Evolutionary conservation across 148 eudicot species (phyloP).

Genomic region (Silene conica): DNA sequence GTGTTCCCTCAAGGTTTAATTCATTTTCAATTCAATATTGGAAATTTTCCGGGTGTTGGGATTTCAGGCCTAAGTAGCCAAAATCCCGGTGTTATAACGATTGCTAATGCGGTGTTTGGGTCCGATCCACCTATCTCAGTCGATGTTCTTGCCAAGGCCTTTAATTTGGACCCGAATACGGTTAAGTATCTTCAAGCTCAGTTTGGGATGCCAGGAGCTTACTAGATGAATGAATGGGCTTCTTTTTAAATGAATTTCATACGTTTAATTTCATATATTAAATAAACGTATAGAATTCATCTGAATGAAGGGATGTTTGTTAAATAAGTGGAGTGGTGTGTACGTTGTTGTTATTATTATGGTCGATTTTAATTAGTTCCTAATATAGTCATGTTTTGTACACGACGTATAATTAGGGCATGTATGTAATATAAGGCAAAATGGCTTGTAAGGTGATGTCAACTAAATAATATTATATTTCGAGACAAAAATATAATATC

Average conservation of each 20-base stretch:
- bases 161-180: background rate
- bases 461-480: no score
- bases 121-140: background rate
- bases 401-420: background rate
- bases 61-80: constrained; percentile 9
- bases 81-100: background rate
- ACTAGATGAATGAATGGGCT: background rate
- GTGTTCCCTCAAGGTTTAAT: constrained; percentile 6
- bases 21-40: constrained; percentile 5
- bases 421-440: background rate
- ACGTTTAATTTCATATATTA: no score
- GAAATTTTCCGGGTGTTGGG: background rate
- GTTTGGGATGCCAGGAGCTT: background rate
- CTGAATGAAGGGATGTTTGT: background rate
- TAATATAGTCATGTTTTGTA: no score
- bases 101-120: constrained; percentile 11
- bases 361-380: no score
- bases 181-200: constrained; percentile 9
- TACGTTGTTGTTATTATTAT: no score
- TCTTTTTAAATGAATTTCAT: no score
- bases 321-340: background rate
- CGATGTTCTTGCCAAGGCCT: constrained; percentile 7
- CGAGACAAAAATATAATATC: no score
- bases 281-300: no score
- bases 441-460: background rate